Conservation (phyloP, 1,284 basidiomycete genomes). For the Fomitopsis pinicola region DNA sequence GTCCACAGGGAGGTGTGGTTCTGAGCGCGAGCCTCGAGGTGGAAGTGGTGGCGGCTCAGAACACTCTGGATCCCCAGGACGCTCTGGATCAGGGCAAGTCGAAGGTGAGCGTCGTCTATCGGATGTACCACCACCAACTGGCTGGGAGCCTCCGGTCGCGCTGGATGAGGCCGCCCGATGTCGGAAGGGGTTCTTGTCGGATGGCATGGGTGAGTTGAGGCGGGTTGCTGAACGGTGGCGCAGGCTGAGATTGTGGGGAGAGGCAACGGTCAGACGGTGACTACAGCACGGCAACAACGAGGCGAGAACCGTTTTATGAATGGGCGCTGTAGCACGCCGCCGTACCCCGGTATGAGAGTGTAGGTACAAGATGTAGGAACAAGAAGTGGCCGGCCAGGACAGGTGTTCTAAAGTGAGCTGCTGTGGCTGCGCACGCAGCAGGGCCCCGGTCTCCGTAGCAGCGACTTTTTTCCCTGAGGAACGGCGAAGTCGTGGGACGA, state of each 20-base stretch:
- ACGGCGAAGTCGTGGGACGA: not conserved
- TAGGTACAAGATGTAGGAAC: not conserved
- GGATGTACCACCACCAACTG: not conserved
- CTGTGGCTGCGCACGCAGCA: not conserved
- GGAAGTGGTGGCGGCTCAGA: slow-evolving; percentile 5
- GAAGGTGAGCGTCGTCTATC: not conserved
- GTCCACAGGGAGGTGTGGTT: slow-evolving; percentile 10
- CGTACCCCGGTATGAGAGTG: not conserved
- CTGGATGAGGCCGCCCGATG: slow-evolving; percentile 20
- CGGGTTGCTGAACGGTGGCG: not conserved
- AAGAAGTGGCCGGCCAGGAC: not conserved
- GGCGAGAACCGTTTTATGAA: not conserved
- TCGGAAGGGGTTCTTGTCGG: slow-evolving; percentile 29
- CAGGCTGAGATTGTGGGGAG: not conserved
- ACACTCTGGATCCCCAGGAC: slow-evolving; percentile 3
- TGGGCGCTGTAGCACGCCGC: not conserved
- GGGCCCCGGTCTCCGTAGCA: not conserved
- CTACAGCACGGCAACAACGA: not conserved
- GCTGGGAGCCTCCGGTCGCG: slow-evolving; percentile 17
- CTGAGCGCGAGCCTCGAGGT: slow-evolving; percentile 1
- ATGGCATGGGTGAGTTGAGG: slow-evolving; percentile 8
- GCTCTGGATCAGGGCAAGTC: not conserved
- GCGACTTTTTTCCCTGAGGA: not conserved
- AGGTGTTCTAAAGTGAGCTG: not conserved
- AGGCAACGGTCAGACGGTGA: not conserved